These are phyloP conservation scores for Hymenoscyphus albidus DNA, from an alignment of 2,329 filamentous ascomycete species.

Conservation along the genomic window DNA sequence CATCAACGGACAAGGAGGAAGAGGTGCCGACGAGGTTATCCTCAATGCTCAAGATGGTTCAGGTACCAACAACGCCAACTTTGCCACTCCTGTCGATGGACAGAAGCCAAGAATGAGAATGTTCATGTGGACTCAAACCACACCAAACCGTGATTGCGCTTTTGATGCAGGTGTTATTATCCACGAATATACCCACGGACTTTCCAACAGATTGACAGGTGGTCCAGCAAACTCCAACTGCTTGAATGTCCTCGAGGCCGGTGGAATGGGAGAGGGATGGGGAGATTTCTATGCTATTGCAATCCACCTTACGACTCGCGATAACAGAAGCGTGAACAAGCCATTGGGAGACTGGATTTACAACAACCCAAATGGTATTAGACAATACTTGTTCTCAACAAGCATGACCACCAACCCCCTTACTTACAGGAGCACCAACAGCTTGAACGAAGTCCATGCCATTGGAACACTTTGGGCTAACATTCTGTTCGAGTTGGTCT, in stretches of 20 bases:
- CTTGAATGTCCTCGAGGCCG: constrained; percentile 44
- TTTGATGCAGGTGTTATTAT: constrained; percentile 59
- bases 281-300: constrained; percentile 53
- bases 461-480: constrained; percentile 51
- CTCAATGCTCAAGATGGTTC: constrained; percentile 55
- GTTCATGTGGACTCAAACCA: constrained; percentile 51
- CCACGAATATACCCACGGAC: constrained; percentile 53
- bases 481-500: constrained; percentile 53
- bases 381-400: constrained; percentile 50
- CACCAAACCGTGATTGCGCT: constrained; percentile 35
- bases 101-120: constrained; percentile 52
- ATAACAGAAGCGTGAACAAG: constrained; percentile 46
- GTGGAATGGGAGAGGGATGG: constrained; percentile 59
- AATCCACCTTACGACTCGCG: constrained; percentile 43
- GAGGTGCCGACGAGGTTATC: constrained; percentile 50
- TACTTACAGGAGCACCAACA: constrained; percentile 45
- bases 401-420: constrained; percentile 46
- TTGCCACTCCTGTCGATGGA: constrained; percentile 52
- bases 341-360: constrained; percentile 49
- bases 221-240: constrained; percentile 44
- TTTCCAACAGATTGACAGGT: constrained; percentile 43
- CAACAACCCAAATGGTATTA: constrained; percentile 44
- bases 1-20: constrained; percentile 52
- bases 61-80: constrained; percentile 55
- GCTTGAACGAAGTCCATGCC: constrained; percentile 41